phyloP scores from a whole-genome alignment of 495 filamentous ascomycete genomes.

The Tuber umbilicatum region DNA sequence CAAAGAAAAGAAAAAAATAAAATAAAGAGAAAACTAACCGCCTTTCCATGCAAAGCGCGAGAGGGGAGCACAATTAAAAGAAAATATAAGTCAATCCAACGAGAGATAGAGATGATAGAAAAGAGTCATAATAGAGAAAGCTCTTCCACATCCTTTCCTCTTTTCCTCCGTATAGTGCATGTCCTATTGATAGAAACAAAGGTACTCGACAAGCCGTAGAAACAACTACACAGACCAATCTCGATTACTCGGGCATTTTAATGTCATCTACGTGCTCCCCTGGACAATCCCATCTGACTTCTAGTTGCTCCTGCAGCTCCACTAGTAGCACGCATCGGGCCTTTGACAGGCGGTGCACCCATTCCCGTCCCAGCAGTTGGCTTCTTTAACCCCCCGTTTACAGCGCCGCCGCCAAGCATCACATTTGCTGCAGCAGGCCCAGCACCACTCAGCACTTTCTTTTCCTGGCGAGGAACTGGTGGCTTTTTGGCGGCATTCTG shows the following conservation, averaged over 20 bases:
- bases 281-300: constrained; percentile 29
- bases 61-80: neutral
- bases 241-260: neutral
- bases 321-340: constrained; percentile 20
- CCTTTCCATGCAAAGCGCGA: neutral
- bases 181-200: neutral
- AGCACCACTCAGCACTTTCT: constrained; percentile 28
- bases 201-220: neutral
- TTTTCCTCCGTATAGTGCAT: neutral
- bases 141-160: neutral
- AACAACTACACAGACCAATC: neutral
- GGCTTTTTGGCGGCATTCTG: constrained; percentile 34
- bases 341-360: constrained; percentile 26
- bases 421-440: constrained; percentile 30
- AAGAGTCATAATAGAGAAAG: constrained; percentile 1
- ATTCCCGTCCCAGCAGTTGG: constrained; percentile 25
- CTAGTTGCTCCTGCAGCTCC: constrained; percentile 24
- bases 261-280: constrained; percentile 38
- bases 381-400: constrained; percentile 30
- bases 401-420: constrained; percentile 20
- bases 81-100: neutral
- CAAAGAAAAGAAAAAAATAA: neutral
- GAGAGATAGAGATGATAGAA: neutral
- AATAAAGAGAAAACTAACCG: neutral
- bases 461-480: constrained; percentile 33